Conservation (phyloP, 2,329 filamentous ascomycete species). For the Sporothrix brunneoviolacea region DNA sequence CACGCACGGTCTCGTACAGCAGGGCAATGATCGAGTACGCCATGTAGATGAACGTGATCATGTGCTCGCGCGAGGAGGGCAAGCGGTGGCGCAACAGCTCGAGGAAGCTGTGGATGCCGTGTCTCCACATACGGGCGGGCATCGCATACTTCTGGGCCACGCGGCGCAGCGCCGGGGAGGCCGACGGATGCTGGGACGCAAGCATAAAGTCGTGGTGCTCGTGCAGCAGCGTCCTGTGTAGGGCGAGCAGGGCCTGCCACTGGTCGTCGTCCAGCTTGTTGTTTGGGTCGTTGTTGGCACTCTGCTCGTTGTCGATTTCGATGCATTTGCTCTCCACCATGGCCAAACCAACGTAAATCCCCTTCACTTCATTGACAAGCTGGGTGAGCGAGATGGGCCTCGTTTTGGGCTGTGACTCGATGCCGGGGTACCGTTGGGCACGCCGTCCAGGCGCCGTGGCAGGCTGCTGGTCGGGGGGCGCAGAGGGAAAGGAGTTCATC, state of each 20-base stretch:
- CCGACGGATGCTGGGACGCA: constrained; percentile 78
- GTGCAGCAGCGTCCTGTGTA: constrained; percentile 74
- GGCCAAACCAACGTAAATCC: constrained; percentile 74
- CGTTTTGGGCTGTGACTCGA: constrained; percentile 50
- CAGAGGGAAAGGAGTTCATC: background rate
- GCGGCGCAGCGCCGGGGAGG: constrained; percentile 57
- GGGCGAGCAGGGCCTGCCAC: constrained; percentile 75
- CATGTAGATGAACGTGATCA: constrained; percentile 84
- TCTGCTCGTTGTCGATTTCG: constrained; percentile 63
- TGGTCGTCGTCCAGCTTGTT: constrained; percentile 56
- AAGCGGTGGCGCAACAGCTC: constrained; percentile 69
- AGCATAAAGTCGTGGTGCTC: constrained; percentile 85
- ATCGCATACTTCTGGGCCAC: constrained; percentile 79
- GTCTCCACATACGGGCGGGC: constrained; percentile 90
- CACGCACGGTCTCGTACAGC: constrained; percentile 75
- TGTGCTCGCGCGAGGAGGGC: constrained; percentile 74
- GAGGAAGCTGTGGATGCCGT: constrained; percentile 81
- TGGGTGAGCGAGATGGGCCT: constrained; percentile 70
- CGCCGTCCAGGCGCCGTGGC: background rate
- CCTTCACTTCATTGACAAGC: constrained; percentile 72
- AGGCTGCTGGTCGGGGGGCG: background rate
- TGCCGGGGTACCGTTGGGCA: background rate
- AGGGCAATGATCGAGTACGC: constrained; percentile 88
- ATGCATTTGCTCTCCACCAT: constrained; percentile 88
- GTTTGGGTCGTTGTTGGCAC: constrained; percentile 34